phyloP scores from a whole-genome alignment of 352 stramenopile genomes.

The Globisporangium spinosum region DNA sequence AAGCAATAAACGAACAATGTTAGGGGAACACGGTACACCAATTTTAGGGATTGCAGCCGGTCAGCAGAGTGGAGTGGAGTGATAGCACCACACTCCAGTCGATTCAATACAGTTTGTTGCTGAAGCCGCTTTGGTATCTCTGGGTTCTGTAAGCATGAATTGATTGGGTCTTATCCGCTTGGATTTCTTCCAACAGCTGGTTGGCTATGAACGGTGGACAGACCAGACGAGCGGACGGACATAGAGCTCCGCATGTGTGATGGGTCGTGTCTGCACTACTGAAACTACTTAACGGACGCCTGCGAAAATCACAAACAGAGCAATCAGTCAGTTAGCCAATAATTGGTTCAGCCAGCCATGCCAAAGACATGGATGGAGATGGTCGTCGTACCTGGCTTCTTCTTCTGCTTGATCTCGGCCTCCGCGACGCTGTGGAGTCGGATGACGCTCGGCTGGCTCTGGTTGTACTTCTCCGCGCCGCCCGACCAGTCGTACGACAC shows the following conservation, averaged over 20 bases:
- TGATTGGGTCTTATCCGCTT: background rate
- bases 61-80: background rate
- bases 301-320: background rate
- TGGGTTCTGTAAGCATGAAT: background rate
- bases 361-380: background rate
- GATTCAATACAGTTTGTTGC: background rate
- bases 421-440: slow-evolving; percentile 90
- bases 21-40: background rate
- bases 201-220: background rate
- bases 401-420: slow-evolving; percentile 94
- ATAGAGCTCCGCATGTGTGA: background rate
- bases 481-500: slow-evolving; percentile 97
- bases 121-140: background rate
- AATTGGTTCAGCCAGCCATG: background rate
- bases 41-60: background rate
- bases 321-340: background rate
- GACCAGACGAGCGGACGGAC: background rate
- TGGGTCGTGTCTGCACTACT: slow-evolving; percentile 6
- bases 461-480: slow-evolving; percentile 89
- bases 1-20: background rate
- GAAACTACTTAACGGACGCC: slow-evolving; percentile 17
- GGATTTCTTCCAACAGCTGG: background rate
- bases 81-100: background rate
- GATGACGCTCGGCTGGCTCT: slow-evolving; percentile 88
- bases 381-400: slow-evolving; percentile 71